phyloP scores from a whole-genome alignment of 1,284 basidiomycete genomes.

The Cerrena zonata region DNA sequence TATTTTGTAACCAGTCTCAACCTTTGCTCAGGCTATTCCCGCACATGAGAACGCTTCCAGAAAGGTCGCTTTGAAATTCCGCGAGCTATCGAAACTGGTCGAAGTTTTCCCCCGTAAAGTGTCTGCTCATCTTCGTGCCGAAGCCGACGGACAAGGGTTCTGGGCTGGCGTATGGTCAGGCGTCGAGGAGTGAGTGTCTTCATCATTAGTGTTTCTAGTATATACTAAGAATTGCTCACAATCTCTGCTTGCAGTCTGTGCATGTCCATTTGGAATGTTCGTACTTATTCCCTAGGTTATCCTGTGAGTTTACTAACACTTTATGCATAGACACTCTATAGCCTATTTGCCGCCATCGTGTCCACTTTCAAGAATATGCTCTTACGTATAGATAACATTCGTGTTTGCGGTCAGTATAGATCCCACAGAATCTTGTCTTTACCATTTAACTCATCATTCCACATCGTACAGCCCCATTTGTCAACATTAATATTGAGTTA shows the following conservation, averaged over 20 bases:
- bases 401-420: slow-evolving; percentile 20
- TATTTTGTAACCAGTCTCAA: neutral
- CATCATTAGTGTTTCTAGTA: neutral
- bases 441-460: no score
- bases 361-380: slow-evolving; percentile 23
- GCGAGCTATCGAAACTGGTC: slow-evolving; percentile 23
- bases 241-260: no score
- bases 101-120: slow-evolving; percentile 28
- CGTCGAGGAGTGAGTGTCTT: slow-evolving; percentile 20
- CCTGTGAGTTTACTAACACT: neutral
- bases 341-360: slow-evolving; percentile 16
- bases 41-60: slow-evolving; percentile 22
- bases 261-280: slow-evolving; percentile 26
- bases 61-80: slow-evolving; percentile 20
- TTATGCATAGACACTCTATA: slow-evolving; percentile 10
- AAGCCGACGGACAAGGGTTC: slow-evolving; percentile 24
- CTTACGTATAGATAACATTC: slow-evolving; percentile 22
- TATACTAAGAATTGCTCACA: neutral
- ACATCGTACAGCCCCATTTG: slow-evolving; percentile 9
- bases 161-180: slow-evolving; percentile 23
- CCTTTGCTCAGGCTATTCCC: slow-evolving; percentile 22
- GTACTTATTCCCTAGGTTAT: neutral
- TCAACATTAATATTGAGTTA: slow-evolving; percentile 1
- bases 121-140: slow-evolving; percentile 20
- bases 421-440: neutral